Conservation (phyloP, 1,284 basidiomycete genomes). For the Naganishia sp. region DNA sequence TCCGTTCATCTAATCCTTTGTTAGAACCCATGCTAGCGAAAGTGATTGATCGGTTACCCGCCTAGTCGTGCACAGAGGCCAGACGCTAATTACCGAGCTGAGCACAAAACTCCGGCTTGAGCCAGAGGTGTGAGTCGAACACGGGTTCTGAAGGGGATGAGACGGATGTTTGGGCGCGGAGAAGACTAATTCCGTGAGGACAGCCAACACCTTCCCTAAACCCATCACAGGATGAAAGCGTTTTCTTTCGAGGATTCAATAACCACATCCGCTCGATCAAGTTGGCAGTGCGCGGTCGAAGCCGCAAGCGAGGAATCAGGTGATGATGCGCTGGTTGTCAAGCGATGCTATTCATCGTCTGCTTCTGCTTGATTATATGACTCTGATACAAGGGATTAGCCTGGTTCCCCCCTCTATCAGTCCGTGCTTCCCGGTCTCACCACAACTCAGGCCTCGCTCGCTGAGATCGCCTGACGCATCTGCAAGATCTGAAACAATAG, state of each 20-base stretch:
- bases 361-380: neutral
- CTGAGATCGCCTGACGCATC: neutral
- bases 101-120: constrained; percentile 29
- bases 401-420: too few relatives aligned
- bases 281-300: neutral
- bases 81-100: constrained; percentile 28
- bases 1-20: constrained; percentile 27
- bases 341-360: neutral
- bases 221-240: constrained; percentile 23
- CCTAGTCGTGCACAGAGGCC: constrained; percentile 27
- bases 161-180: constrained; percentile 31
- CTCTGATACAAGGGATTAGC: too few relatives aligned
- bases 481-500: constrained; percentile 1
- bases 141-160: constrained; percentile 30
- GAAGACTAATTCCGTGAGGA: constrained; percentile 29
- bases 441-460: too few relatives aligned
- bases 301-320: too few relatives aligned
- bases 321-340: too few relatives aligned
- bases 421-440: too few relatives aligned
- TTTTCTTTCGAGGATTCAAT: neutral
- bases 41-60: constrained; percentile 30
- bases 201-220: constrained; percentile 31
- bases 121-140: constrained; percentile 29
- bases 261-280: too few relatives aligned
- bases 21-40: constrained; percentile 30